Evolutionary conservation across 1,139 yeast species (phyloP), one percentile per base, ranked within the genome.

Genomic region (Hanseniaspora sp.): DNA sequence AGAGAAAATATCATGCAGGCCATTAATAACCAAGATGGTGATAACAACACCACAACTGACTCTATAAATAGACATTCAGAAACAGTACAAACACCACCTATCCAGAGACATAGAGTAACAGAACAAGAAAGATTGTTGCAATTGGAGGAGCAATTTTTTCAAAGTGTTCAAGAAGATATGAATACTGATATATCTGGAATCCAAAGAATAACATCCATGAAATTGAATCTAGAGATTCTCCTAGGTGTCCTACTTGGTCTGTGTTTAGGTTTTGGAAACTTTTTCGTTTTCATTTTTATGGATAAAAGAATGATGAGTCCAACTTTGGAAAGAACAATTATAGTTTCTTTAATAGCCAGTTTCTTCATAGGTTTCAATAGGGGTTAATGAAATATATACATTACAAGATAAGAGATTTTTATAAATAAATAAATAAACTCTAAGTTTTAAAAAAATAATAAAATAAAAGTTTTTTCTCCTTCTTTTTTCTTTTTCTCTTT

Each of bases 71-170:
- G 23, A 23, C 23, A 2, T 12, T 45, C 28, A 37, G 3, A 33
- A 11, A 9, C 35, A 33, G 13, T 11, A 33, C 35, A 33, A 13
- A 33, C 34, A 28, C 42, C 28, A 23, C 11, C 11, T 2, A 39
- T n/a, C 2, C 42, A 17, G 7, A 8, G 42, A 18, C 48, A 33
- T 7, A 46, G 46, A 12, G 15, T 39, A 5, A 44, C 45, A 31
- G 47, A 44, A 15, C 54, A 51, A 29, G 54, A 51, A 39, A 38
- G 54, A 53, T 60, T 64, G 4, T 56, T 87, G 52, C 83, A 82
- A 58, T 67, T 87, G 59, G 96, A 88, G 64, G 96, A 88, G 61
- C 74, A 88, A 56, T 88, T 96, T 96, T 85, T 88, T 57, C 95
- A 88, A 51, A 83, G 92, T 0, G 87, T 79, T 68, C 76, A 70